Evolutionary conservation across 139 green algal species (phyloP).

Genomic region (Chlorella sp.): DNA sequence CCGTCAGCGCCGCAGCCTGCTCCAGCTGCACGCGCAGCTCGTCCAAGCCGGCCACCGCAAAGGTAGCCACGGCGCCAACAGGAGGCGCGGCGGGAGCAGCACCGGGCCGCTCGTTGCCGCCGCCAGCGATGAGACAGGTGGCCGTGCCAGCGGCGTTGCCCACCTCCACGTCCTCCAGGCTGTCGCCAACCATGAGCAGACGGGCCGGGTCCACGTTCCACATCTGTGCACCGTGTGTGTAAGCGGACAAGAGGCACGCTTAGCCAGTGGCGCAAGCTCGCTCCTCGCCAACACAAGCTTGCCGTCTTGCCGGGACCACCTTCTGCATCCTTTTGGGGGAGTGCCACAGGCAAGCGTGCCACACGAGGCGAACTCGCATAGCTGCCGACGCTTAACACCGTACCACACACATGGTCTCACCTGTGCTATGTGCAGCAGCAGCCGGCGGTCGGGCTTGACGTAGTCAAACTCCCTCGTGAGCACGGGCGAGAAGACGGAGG

Average conservation of each 20-base stretch:
- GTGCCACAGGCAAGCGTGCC: too few species aligned
- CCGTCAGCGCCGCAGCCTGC: too few species aligned
- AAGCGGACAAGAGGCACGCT: too few species aligned
- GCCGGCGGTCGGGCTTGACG: slow-evolving; percentile 66
- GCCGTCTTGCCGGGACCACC: too few species aligned
- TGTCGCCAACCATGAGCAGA: slow-evolving; percentile 75
- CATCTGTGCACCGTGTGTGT: too few species aligned
- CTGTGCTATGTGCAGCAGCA: slow-evolving; percentile 56
- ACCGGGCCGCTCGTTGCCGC: slow-evolving; percentile 47
- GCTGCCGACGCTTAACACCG: too few species aligned
- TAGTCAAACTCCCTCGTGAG: slow-evolving; percentile 57
- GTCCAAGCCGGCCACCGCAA: slow-evolving; percentile 41
- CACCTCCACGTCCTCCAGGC: slow-evolving; percentile 29
- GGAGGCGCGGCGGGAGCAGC: slow-evolving; percentile 13
- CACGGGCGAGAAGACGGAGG: slow-evolving; percentile 43
- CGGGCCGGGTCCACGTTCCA: slow-evolving; percentile 42
- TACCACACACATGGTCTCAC: too few species aligned
- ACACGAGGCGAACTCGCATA: too few species aligned
- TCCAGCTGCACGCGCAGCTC: slow-evolving; percentile 32
- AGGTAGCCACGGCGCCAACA: slow-evolving; percentile 53
- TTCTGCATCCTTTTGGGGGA: too few species aligned
- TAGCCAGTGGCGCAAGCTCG: too few species aligned
- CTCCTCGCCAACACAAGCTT: too few species aligned
- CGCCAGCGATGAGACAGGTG: slow-evolving; percentile 46
- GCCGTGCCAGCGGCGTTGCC: slow-evolving; percentile 64